phyloP scores from a whole-genome alignment of 2,329 filamentous ascomycete genomes.

The Arthrobotrys sphaeroides region DNA sequence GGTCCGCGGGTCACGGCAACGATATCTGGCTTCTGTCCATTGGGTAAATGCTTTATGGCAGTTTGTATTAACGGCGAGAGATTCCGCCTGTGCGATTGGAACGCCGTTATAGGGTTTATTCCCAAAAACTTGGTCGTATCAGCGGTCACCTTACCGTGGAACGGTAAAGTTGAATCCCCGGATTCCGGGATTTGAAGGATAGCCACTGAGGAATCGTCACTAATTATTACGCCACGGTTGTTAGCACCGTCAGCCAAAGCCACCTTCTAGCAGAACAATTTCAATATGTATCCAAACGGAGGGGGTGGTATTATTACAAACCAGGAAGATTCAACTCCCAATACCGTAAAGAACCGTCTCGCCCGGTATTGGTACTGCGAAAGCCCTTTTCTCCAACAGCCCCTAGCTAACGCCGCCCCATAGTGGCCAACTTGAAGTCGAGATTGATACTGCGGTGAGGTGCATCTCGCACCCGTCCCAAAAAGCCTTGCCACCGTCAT shows the following conservation, averaged over 20 bases:
- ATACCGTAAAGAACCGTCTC: constrained; percentile 56
- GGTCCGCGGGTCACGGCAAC: constrained; percentile 90
- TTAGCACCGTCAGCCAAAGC: too few species aligned
- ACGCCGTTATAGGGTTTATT: constrained; percentile 79
- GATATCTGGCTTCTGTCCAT: constrained; percentile 72
- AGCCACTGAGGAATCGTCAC: constrained; percentile 92
- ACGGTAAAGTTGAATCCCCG: constrained; percentile 70
- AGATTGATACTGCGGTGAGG: constrained; percentile 2
- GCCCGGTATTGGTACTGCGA: background rate
- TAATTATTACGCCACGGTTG: constrained; percentile 52
- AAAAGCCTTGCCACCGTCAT: constrained; percentile 13
- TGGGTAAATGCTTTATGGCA: constrained; percentile 69
- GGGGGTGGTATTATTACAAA: constrained; percentile 25
- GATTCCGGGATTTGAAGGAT: constrained; percentile 71
- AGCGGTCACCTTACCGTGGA: constrained; percentile 82
- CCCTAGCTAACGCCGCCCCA: background rate
- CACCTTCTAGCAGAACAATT: background rate
- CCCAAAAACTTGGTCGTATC: constrained; percentile 79
- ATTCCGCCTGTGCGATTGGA: constrained; percentile 77
- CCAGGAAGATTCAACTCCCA: constrained; percentile 82
- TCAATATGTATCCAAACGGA: background rate
- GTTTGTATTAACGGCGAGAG: constrained; percentile 74
- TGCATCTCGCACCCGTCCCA: constrained; percentile 20
- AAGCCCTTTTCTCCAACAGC: background rate
- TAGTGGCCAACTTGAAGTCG: background rate